Evolutionary conservation across 345 rosid species (phyloP).

Genomic region (Camelina hispida): DNA sequence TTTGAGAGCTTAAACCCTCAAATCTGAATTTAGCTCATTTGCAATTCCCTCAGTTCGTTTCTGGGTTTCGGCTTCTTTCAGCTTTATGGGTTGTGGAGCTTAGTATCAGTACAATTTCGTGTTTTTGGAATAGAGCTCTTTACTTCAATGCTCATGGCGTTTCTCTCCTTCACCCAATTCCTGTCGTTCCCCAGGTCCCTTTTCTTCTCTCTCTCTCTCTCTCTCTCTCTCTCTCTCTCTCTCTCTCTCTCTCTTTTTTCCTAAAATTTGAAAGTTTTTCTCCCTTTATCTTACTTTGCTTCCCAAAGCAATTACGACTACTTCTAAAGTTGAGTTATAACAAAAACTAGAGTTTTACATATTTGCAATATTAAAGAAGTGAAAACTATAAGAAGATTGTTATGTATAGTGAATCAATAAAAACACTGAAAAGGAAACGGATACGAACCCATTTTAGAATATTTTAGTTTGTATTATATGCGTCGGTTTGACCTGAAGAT

Average conservation of each 20-base stretch:
- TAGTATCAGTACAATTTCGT: slow-evolving; percentile 11
- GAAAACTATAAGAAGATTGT: no score
- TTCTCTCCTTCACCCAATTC: slow-evolving; percentile 66
- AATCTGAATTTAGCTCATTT: not conserved
- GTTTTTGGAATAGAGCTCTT: no score
- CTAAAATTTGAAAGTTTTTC: not conserved
- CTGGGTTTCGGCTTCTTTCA: slow-evolving; percentile 2
- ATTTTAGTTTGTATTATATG: not conserved
- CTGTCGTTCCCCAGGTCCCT: slow-evolving; percentile 67
- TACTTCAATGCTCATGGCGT: slow-evolving; percentile 63
- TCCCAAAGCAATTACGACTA: slow-evolving; percentile 84
- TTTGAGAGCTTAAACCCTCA: slow-evolving; percentile 42
- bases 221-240: no score
- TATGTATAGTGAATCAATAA: not conserved
- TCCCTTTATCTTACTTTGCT: no score
- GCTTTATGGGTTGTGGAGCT: slow-evolving; percentile 35
- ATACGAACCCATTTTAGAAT: slow-evolving; percentile 15
- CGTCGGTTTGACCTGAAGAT: not conserved
- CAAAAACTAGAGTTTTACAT: not conserved
- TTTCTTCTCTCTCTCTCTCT: slow-evolving; percentile 35
- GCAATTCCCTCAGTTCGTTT: not conserved
- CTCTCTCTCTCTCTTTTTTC: not conserved
- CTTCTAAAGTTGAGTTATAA: slow-evolving; percentile 50
- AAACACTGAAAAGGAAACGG: no score
- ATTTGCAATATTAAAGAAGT: no score